phyloP scores from a whole-genome alignment of 352 stramenopile genomes.

The Globisporangium abappressorium region DNA sequence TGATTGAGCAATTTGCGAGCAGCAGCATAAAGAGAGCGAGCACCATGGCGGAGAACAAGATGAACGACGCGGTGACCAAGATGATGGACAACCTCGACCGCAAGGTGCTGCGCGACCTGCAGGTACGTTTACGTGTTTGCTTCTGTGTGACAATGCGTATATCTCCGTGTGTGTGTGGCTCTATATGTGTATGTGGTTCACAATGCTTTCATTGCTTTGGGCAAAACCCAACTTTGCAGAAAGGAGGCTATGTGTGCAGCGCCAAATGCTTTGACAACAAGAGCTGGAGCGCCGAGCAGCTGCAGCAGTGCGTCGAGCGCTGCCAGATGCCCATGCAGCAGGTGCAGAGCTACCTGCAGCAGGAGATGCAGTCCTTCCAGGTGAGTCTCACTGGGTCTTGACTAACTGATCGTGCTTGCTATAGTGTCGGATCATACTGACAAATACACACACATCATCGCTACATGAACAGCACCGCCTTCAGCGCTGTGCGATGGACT shows the following conservation, averaged over 20 bases:
- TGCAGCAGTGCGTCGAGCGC: conserved; percentile 79
- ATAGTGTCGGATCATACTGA: background rate
- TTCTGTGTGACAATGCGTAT: background rate
- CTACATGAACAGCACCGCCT: conserved; percentile 51
- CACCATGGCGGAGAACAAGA: conserved; percentile 71
- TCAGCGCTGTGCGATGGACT: conserved; percentile 85
- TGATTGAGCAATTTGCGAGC: background rate
- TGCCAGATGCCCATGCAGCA: conserved; percentile 86
- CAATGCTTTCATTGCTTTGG: background rate
- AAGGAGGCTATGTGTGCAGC: conserved; percentile 79
- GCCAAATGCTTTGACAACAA: conserved; percentile 89
- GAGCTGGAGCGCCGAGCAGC: conserved; percentile 66
- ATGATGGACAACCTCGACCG: conserved; percentile 86
- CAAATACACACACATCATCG: background rate
- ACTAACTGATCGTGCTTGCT: background rate
- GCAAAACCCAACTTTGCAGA: conserved; percentile 26
- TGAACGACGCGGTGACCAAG: conserved; percentile 78
- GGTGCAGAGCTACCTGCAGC: conserved; percentile 79
- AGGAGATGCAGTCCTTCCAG: conserved; percentile 84
- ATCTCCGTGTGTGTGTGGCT: background rate
- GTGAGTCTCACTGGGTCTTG: conserved; percentile 12
- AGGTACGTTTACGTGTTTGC: conserved; percentile 27
- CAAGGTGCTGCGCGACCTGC: conserved; percentile 66
- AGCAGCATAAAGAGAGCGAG: background rate
- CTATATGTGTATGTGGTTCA: background rate